Percentiles rank a stretch among this genome's conserved stretches.
Evolutionary conservation across 805 yeast genomes (phyloP).

Genomic region (Candida manassasensis): DNA sequence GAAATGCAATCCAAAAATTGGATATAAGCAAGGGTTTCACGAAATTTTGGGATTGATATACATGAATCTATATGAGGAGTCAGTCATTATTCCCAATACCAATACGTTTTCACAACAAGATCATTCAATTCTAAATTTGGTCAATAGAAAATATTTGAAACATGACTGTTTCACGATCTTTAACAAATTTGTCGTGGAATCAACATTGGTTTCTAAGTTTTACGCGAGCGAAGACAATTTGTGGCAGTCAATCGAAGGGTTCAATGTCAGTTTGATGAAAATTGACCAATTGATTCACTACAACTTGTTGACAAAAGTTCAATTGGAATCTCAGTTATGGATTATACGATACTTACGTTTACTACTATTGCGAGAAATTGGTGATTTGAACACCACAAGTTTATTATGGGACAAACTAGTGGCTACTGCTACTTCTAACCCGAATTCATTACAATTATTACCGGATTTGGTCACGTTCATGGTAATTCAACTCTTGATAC

Average conservation of each 20-base stretch:
- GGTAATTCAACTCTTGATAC: slow-evolving; percentile 40
- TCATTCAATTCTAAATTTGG: slow-evolving; percentile 32
- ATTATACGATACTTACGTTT: slow-evolving; percentile 48
- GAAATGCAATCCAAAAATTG: slow-evolving; percentile 42
- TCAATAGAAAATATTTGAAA: slow-evolving; percentile 31
- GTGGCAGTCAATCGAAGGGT: slow-evolving; percentile 43
- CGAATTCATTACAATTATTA: slow-evolving; percentile 12
- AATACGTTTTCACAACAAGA: slow-evolving; percentile 26
- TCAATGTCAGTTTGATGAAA: slow-evolving; percentile 45
- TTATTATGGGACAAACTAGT: slow-evolving; percentile 49
- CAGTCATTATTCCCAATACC: slow-evolving; percentile 23
- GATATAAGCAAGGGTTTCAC: slow-evolving; percentile 54
- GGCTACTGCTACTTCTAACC: slow-evolving; percentile 14
- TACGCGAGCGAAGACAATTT: slow-evolving; percentile 39
- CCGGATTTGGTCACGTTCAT: slow-evolving; percentile 39
- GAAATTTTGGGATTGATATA: slow-evolving; percentile 49
- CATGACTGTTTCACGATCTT: slow-evolving; percentile 44
- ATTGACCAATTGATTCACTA: slow-evolving; percentile 47
- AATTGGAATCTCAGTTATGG: slow-evolving; percentile 51
- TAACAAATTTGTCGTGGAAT: slow-evolving; percentile 36
- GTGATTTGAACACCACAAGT: slow-evolving; percentile 30
- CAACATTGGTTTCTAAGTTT: slow-evolving; percentile 34
- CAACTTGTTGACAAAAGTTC: slow-evolving; percentile 37
- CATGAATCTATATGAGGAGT: slow-evolving; percentile 35
- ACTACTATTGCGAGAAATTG: slow-evolving; percentile 45